Evolutionary conservation across 2,329 filamentous ascomycete species (phyloP).

Genomic region (Cercospora brassicicola): DNA sequence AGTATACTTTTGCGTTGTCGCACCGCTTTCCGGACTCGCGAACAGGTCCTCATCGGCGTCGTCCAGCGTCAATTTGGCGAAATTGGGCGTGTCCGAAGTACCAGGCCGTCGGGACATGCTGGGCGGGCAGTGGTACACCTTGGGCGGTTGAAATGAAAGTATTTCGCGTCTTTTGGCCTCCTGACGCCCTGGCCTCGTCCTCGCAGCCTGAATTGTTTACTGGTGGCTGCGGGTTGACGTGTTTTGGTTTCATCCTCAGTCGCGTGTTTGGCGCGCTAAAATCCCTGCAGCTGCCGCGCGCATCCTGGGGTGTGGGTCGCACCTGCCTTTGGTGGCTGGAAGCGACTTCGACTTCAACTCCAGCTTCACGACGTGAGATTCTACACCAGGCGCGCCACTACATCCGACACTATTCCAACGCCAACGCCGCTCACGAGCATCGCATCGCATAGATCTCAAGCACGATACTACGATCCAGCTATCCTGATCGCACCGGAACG

Average conservation of each 20-base stretch:
- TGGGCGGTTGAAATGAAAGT: not conserved
- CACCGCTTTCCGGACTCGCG: slow-evolving; percentile 53
- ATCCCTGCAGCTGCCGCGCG: not conserved
- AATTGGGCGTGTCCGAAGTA: slow-evolving; percentile 31
- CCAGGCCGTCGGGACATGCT: slow-evolving; percentile 33
- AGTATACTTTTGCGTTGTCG: slow-evolving; percentile 36
- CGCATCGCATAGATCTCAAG: slow-evolving; percentile 3
- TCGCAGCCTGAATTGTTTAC: slow-evolving; percentile 4
- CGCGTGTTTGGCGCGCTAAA: slow-evolving; percentile 1
- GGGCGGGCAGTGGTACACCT: not conserved
- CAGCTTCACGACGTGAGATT: slow-evolving; percentile 13
- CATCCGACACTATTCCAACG: slow-evolving; percentile 4
- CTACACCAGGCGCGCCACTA: not conserved
- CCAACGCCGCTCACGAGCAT: slow-evolving; percentile 4
- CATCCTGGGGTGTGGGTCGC: not conserved
- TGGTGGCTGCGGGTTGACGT: slow-evolving; percentile 6
- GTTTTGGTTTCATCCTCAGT: slow-evolving; percentile 10
- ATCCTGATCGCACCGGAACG: not conserved
- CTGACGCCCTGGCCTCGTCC: slow-evolving; percentile 20
- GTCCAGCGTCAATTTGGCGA: slow-evolving; percentile 48
- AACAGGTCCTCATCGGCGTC: slow-evolving; percentile 59
- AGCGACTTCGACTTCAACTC: not conserved
- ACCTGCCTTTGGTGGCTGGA: not conserved
- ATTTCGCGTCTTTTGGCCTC: slow-evolving; percentile 24
- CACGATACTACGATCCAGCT: not conserved